phyloP scores from a whole-genome alignment of 768 basidiomycete species.

The Amanita molliuscula region DNA sequence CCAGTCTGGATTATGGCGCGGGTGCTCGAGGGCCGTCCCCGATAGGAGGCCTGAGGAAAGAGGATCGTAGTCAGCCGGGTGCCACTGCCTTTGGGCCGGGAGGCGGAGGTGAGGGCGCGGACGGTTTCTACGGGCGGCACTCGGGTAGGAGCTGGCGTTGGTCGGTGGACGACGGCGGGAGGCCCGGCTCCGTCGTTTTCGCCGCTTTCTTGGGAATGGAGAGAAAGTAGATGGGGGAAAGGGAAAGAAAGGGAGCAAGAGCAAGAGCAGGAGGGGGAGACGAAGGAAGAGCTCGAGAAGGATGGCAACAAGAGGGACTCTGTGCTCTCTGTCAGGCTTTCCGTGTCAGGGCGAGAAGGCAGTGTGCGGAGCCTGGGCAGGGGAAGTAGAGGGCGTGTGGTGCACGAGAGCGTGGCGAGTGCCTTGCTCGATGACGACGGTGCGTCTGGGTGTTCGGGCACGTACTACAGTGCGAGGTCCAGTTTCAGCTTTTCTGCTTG shows the following conservation, averaged over 20 bases:
- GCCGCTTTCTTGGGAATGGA: not conserved
- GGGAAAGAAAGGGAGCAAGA: not conserved
- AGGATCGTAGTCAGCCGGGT: not conserved
- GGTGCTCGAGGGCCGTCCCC: not conserved
- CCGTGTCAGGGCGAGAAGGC: not conserved
- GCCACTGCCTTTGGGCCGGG: slow-evolving; percentile 1
- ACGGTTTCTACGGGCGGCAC: slow-evolving; percentile 2
- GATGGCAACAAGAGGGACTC: not conserved
- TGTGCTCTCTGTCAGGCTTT: not conserved
- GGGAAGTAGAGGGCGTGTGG: not conserved
- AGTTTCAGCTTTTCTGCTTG: not conserved
- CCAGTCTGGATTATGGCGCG: not conserved
- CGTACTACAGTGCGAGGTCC: not conserved
- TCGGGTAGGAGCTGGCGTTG: not conserved
- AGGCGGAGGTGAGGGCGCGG: slow-evolving; percentile 1
- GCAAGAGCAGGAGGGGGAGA: not conserved
- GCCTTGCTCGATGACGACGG: not conserved
- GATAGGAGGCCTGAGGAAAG: not conserved
- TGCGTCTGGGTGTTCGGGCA: not conserved
- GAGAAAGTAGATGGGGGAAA: not conserved
- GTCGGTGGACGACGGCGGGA: not conserved
- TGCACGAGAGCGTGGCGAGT: not conserved
- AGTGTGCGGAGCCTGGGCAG: not conserved
- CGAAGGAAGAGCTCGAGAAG: not conserved
- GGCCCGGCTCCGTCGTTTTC: not conserved